Conservation (phyloP, 2,329 filamentous ascomycete genomes). For the Penicillium sp. region DNA sequence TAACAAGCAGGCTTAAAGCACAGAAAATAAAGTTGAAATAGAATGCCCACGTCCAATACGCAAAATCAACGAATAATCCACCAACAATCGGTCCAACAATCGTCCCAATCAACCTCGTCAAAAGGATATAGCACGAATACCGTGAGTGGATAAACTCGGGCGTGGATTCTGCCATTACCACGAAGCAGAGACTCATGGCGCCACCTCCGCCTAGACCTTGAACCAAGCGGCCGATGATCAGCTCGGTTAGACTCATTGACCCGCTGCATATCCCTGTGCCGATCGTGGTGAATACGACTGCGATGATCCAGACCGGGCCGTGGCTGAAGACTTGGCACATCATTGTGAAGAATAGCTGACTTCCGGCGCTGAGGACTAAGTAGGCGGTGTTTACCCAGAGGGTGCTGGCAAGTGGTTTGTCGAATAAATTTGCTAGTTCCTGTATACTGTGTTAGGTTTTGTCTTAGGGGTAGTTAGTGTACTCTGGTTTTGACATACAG, state of each 20-base stretch:
- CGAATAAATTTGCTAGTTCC: conserved; percentile 35
- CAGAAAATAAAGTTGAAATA: conserved; percentile 34
- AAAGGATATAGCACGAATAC: conserved; percentile 31
- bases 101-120: conserved; percentile 30
- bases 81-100: conserved; percentile 27
- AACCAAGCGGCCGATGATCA: conserved; percentile 42
- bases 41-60: conserved; percentile 26
- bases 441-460: conserved; percentile 5
- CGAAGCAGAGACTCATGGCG: conserved; percentile 39
- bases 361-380: conserved; percentile 35
- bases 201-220: conserved; percentile 48
- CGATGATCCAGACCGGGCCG: conserved; percentile 41
- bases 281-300: conserved; percentile 44
- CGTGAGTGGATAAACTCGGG: conserved; percentile 30
- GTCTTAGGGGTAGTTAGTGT: too few relatives aligned
- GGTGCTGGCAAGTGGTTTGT: conserved; percentile 32
- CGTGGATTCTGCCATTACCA: conserved; percentile 43
- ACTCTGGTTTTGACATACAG: conserved; percentile 29
- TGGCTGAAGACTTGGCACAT: conserved; percentile 43
- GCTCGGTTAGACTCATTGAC: conserved; percentile 32
- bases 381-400: conserved; percentile 51
- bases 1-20: conserved; percentile 24
- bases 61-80: conserved; percentile 25
- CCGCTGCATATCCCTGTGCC: conserved; percentile 45
- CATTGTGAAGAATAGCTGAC: conserved; percentile 29